A percentile compares a stretch with the other conserved stretches of the same genome.
phyloP scores from a whole-genome alignment of 2,329 filamentous ascomycete genomes.

The Rhynchosporium secalis region DNA sequence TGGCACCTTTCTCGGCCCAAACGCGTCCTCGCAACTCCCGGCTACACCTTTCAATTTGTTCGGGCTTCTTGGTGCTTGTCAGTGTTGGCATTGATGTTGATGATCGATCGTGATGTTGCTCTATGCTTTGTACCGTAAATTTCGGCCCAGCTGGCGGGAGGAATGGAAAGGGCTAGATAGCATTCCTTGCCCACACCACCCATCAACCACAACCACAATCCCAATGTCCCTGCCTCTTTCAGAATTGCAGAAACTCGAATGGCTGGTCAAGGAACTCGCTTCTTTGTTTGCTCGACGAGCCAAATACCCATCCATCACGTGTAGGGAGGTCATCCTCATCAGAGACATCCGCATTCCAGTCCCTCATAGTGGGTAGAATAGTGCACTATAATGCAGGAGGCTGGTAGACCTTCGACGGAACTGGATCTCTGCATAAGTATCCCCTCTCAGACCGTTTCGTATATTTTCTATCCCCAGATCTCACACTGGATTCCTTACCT shows the following conservation, averaged over 20 bases:
- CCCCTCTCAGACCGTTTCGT: constrained; percentile 30
- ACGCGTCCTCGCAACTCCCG: background rate
- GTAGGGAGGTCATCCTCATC: constrained; percentile 9
- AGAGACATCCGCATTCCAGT: constrained; percentile 29
- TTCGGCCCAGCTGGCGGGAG: background rate
- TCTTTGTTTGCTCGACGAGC: constrained; percentile 21
- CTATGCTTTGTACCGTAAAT: background rate
- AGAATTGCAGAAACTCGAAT: constrained; percentile 3
- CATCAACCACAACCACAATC: constrained; percentile 16
- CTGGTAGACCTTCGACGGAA: constrained; percentile 26
- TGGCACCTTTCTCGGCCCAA: constrained; percentile 1
- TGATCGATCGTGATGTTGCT: background rate
- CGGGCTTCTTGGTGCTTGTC: background rate
- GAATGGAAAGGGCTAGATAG: constrained; percentile 6
- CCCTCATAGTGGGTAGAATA: constrained; percentile 21
- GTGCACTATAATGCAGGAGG: constrained; percentile 34
- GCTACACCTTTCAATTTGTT: background rate
- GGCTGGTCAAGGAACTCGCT: constrained; percentile 21
- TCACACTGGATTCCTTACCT: constrained; percentile 30
- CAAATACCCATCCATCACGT: constrained; percentile 24
- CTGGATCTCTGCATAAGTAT: constrained; percentile 37
- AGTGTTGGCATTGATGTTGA: background rate
- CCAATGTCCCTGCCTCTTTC: constrained; percentile 16
- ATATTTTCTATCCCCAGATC: constrained; percentile 30
- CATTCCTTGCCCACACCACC: constrained; percentile 12